Conservation (phyloP, 164 flowering plant species). For the Umbellularia californica region DNA sequence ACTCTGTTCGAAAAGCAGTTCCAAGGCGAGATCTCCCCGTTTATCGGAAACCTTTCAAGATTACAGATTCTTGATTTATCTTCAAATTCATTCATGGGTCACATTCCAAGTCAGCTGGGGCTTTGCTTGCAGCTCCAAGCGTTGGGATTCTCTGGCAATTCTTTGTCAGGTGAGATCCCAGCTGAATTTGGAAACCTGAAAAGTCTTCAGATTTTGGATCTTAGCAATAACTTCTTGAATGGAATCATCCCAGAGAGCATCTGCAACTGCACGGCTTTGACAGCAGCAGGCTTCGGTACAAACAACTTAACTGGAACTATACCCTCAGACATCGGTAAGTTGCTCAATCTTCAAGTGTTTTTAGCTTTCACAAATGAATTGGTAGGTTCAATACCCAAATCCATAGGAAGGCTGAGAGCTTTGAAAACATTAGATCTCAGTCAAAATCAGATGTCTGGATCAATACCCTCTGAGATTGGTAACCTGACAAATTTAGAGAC, state of each 20-base stretch:
- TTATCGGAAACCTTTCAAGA: slow-evolving; percentile 52
- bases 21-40: slow-evolving; percentile 52
- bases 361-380: slow-evolving; percentile 36
- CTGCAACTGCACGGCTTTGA: slow-evolving; percentile 49
- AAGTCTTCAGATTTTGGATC: slow-evolving; percentile 37
- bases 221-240: slow-evolving; percentile 42
- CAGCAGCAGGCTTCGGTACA: slow-evolving; percentile 20
- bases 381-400: slow-evolving; percentile 55
- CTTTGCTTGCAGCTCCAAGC: slow-evolving; percentile 36
- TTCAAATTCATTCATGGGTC: slow-evolving; percentile 46
- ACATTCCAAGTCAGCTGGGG: slow-evolving; percentile 47
- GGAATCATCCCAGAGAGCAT: slow-evolving; percentile 54
- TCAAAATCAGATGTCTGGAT: slow-evolving; percentile 49
- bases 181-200: slow-evolving; percentile 42
- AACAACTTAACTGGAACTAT: slow-evolving; percentile 63
- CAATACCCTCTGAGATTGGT: slow-evolving; percentile 52
- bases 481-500: slow-evolving; percentile 37
- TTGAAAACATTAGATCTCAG: slow-evolving; percentile 47
- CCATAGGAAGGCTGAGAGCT: slow-evolving; percentile 40
- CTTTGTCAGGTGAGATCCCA: slow-evolving; percentile 59
- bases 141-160: slow-evolving; percentile 38
- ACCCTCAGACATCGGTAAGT: slow-evolving; percentile 47
- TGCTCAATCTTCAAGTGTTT: slow-evolving; percentile 44
- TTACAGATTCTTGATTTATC: slow-evolving; percentile 69
- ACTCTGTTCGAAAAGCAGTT: slow-evolving; percentile 39